phyloP scores from a whole-genome alignment of 208 protist genomes.

The Strigomonas culicis region DNA sequence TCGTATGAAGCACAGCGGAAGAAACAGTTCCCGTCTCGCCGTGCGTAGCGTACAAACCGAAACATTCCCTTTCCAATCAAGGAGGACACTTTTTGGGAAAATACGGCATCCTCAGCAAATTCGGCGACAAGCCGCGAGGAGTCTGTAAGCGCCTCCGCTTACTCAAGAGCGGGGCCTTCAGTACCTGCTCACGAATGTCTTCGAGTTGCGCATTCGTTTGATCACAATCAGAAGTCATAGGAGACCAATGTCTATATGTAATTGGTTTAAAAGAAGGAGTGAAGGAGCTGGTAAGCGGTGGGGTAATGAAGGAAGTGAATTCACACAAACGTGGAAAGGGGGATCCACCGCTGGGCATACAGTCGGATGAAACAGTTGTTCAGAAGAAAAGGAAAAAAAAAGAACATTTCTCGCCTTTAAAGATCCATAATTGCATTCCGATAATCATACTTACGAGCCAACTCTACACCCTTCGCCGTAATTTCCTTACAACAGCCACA shows the following conservation, averaged over 20 bases:
- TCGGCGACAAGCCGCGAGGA: conserved; percentile 30
- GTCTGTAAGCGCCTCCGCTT: conserved; percentile 25
- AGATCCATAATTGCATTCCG: conserved; percentile 26
- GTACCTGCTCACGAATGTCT: conserved; percentile 63
- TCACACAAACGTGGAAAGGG: no score
- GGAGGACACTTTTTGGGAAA: conserved; percentile 40
- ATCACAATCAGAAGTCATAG: neutral
- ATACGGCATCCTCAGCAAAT: conserved; percentile 32
- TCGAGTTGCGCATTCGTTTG: conserved; percentile 30
- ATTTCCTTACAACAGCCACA: conserved; percentile 60
- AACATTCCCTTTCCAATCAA: conserved; percentile 23
- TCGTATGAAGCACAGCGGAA: conserved; percentile 71
- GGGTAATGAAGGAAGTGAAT: neutral
- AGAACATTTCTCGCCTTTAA: neutral
- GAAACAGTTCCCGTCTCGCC: conserved; percentile 88
- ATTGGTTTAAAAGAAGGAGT: conserved; percentile 22
- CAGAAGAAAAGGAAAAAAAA: neutral
- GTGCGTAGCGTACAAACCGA: conserved; percentile 53
- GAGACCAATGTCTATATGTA: neutral
- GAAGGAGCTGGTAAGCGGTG: conserved; percentile 10
- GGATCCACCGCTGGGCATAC: no score
- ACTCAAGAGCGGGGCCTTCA: conserved; percentile 34
- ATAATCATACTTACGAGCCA: conserved; percentile 65
- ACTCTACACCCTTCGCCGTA: conserved; percentile 43
- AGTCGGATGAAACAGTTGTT: no score